Evolutionary conservation across 306 rosid species (phyloP).

Genomic region (Oxytropis ochrocephala): DNA sequence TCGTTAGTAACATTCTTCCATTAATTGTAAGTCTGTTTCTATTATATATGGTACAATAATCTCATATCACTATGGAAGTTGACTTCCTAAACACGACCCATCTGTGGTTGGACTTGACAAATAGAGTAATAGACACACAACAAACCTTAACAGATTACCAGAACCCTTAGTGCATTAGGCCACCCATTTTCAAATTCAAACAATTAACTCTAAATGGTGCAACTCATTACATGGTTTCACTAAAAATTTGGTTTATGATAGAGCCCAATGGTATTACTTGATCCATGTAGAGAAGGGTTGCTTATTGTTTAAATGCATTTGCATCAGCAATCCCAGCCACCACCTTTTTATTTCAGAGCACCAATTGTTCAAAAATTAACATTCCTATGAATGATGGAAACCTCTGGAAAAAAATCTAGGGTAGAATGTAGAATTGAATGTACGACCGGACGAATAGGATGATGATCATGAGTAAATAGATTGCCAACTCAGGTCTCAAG

Average conservation of each 20-base stretch:
- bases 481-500: neutral
- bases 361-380: neutral
- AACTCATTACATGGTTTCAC: neutral
- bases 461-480: neutral
- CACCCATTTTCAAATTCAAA: neutral
- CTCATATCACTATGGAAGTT: neutral
- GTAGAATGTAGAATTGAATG: neutral
- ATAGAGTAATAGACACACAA: neutral
- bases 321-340: neutral
- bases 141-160: neutral
- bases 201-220: neutral
- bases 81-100: neutral
- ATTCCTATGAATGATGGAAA: neutral
- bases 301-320: no score
- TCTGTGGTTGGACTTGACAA: neutral
- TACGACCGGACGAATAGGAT: neutral
- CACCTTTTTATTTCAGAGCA: neutral
- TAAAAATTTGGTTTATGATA: neutral
- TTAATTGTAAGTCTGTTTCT: neutral
- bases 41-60: neutral
- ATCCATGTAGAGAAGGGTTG: neutral
- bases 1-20: neutral
- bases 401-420: neutral
- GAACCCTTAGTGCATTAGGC: neutral
- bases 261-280: neutral